Conservation (phyloP, 1,139 yeast species). For the Nakaseomyces sp. region DNA sequence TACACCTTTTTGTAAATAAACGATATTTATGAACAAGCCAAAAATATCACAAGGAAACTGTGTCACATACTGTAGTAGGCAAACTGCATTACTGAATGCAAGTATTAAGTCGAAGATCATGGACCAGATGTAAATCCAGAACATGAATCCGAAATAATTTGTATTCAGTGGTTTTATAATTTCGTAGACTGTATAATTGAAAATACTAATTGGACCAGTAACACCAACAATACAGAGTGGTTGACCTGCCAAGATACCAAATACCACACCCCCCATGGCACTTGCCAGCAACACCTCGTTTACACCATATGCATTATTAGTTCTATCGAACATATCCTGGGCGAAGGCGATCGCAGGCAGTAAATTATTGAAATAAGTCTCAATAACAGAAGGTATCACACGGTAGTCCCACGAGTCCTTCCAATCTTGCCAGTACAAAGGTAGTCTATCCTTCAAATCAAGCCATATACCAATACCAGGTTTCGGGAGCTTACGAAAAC, state of each 20-base stretch:
- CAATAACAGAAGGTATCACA: conserved; percentile 78
- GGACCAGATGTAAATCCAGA: conserved; percentile 91
- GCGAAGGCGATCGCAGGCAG: conserved; percentile 95
- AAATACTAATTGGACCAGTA: conserved; percentile 88
- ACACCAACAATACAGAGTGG: conserved; percentile 97
- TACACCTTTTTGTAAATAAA: conserved; percentile 87
- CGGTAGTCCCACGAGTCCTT: conserved; percentile 77
- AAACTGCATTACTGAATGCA: conserved; percentile 63
- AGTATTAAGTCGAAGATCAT: conserved; percentile 71
- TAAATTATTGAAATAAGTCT: conserved; percentile 78
- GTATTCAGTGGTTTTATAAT: conserved; percentile 46
- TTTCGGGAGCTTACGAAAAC: conserved; percentile 16
- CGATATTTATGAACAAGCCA: conserved; percentile 82
- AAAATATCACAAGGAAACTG: conserved; percentile 85
- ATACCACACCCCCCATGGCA: conserved; percentile 82
- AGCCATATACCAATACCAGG: conserved; percentile 30
- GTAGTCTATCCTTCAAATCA: conserved; percentile 36
- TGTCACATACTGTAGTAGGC: conserved; percentile 64
- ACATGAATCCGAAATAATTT: conserved; percentile 79
- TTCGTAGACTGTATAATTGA: conserved; percentile 84
- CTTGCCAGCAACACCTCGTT: conserved; percentile 79
- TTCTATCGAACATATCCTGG: conserved; percentile 91
- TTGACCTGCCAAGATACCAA: conserved; percentile 81
- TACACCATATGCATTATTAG: conserved; percentile 78
- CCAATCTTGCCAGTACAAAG: conserved; percentile 71